Percentiles rank a stretch among this genome's conserved stretches.
phyloP scores from a whole-genome alignment of 2,329 filamentous ascomycete species.

The Lasiodiplodia theobromae region DNA sequence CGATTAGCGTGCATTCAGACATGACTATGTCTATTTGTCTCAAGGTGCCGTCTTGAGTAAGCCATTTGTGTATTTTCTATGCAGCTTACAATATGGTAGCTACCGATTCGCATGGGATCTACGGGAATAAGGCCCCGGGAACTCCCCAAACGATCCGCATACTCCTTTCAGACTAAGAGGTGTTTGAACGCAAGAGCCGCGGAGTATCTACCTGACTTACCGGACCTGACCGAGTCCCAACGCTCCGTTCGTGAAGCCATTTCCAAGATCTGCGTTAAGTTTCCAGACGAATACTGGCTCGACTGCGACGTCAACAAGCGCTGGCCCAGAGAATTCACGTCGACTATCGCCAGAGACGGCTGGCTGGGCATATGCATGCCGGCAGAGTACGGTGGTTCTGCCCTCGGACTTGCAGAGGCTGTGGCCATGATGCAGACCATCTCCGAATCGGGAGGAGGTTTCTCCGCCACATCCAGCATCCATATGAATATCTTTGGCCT shows the following conservation, averaged over 20 bases:
- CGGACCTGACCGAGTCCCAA: slow-evolving; percentile 71
- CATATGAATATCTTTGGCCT: slow-evolving; percentile 59
- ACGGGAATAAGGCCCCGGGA: not conserved
- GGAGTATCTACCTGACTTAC: slow-evolving; percentile 30
- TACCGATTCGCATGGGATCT: not conserved
- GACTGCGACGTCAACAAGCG: slow-evolving; percentile 72
- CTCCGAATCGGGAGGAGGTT: slow-evolving; percentile 63
- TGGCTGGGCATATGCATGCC: slow-evolving; percentile 85
- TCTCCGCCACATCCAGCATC: slow-evolving; percentile 52
- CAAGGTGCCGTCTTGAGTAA: not conserved
- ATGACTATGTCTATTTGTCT: not conserved
- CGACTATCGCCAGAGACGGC: slow-evolving; percentile 74
- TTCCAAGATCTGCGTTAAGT: slow-evolving; percentile 71
- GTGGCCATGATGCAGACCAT: slow-evolving; percentile 90
- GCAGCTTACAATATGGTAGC: not conserved
- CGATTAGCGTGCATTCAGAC: too few relatives aligned
- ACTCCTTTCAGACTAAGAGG: not conserved
- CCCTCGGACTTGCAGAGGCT: slow-evolving; percentile 79
- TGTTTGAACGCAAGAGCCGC: not conserved
- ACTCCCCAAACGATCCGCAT: not conserved
- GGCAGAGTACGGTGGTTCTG: slow-evolving; percentile 75
- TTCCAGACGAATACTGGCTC: slow-evolving; percentile 79
- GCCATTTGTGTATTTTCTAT: not conserved
- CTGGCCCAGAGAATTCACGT: slow-evolving; percentile 79
- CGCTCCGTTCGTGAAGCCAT: slow-evolving; percentile 75